Evolutionary conservation across 495 filamentous ascomycete genomes (phyloP), one percentile per base, ranked within the genome.

Genomic region (Aspergillus bertholletiae): DNA sequence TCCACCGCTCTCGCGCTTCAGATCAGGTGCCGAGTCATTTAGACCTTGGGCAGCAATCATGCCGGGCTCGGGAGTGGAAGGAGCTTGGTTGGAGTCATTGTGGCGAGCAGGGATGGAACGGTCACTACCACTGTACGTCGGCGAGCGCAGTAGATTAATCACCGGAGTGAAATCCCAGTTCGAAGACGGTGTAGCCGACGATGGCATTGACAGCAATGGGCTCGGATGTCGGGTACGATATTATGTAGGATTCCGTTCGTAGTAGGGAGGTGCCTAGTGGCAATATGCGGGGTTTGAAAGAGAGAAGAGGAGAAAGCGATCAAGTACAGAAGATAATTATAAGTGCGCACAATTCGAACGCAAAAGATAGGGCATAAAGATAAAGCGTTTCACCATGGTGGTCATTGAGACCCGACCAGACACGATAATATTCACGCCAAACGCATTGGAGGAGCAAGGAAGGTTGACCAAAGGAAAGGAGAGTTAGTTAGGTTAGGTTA

Each of bases 151-250:
- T 43, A 81, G 70, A 58, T 76, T 72, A 57, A 74, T 71, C 62
- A 75, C 78, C 57, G 71, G 66, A 53, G 73, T 63, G 55, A 81
- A 77, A 57, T 78, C 76, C 78, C 78, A 81, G 44, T 57, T 65
- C 40, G 71, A 70, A 51, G 62, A 47, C 20, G 55, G 51, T 28
- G 51, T 24, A 48, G 46, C 37, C 61, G 67, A 64, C 57, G 65
- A 57, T 53, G 55, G 55, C 58, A 66, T 66, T 63, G 59, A 63
- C 53, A 50, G 44, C 30, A 34, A 34, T 34, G 2, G 30, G 13
- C 30, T 34, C 13, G 30, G 13, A 12, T 8, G 2, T 34, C 30
- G 2, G 12, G 12, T 12, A 34, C 12, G 6, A 5, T 34, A 9
- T 6, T 34, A 2, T 8, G 13, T 12, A 12, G 27, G 27, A 49